Evolutionary conservation across 2,329 filamentous ascomycete species (phyloP).

Genomic region (Aspergillus viridinutans): DNA sequence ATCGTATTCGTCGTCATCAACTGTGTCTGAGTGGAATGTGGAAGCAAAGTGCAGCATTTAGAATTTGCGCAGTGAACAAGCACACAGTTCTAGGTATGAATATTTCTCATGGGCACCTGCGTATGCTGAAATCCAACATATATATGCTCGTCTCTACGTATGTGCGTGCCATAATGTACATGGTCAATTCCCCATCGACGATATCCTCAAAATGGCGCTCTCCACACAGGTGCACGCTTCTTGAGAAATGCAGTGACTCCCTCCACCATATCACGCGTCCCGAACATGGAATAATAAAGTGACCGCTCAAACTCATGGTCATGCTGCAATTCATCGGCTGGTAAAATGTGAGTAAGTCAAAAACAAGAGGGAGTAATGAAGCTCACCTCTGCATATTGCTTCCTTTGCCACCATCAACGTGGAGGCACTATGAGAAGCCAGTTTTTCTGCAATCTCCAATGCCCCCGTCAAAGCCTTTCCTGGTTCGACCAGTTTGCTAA

Average conservation of each 20-base stretch:
- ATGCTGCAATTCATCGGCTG: slow-evolving; percentile 6
- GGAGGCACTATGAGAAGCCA: slow-evolving; percentile 2
- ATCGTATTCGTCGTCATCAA: no score
- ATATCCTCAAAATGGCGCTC: neutral
- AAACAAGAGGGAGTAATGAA: neutral
- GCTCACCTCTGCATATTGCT: slow-evolving; percentile 7
- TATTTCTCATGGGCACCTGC: no score
- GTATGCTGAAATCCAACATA: no score
- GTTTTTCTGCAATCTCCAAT: slow-evolving; percentile 1
- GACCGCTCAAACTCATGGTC: slow-evolving; percentile 5
- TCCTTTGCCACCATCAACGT: slow-evolving; percentile 6
- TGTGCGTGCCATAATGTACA: no score
- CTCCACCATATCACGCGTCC: slow-evolving; percentile 5
- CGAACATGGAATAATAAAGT: slow-evolving; percentile 7
- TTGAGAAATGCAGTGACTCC: slow-evolving; percentile 7
- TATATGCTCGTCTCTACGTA: no score
- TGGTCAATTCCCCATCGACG: no score
- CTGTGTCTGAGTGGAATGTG: no score
- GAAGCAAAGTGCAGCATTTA: no score
- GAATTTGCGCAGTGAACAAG: no score
- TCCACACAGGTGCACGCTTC: slow-evolving; percentile 5
- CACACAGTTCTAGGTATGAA: no score
- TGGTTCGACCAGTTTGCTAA: neutral
- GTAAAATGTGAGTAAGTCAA: neutral
- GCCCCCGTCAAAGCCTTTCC: slow-evolving; percentile 1